Conservation (phyloP, 2,329 filamentous ascomycete species). For the Chrysoporthe puriensis region DNA sequence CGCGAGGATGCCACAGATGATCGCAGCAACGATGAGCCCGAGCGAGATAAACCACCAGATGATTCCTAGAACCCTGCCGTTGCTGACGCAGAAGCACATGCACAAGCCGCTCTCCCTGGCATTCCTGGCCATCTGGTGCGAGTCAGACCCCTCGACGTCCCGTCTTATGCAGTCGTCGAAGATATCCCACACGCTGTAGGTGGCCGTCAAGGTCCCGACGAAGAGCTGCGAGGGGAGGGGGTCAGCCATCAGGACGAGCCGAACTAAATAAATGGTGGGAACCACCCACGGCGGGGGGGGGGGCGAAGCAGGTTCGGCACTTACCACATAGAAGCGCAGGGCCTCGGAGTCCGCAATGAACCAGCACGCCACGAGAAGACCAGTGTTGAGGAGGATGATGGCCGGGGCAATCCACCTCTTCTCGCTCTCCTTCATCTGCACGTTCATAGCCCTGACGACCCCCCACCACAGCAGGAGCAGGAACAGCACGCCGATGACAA, state of each 20-base stretch:
- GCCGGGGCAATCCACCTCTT: slow-evolving; percentile 77
- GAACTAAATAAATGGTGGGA: background rate
- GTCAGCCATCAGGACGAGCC: slow-evolving; percentile 1
- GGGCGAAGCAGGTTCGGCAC: slow-evolving; percentile 34
- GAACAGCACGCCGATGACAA: slow-evolving; percentile 74
- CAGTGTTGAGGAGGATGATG: slow-evolving; percentile 72
- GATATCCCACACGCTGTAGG: slow-evolving; percentile 85
- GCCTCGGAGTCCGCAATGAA: slow-evolving; percentile 78
- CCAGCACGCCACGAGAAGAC: slow-evolving; percentile 74
- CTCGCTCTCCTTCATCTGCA: slow-evolving; percentile 49
- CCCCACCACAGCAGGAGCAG: slow-evolving; percentile 79
- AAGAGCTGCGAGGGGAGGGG: slow-evolving; percentile 58
- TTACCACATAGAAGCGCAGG: slow-evolving; percentile 70
- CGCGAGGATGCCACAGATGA: slow-evolving; percentile 76
- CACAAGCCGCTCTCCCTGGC: slow-evolving; percentile 81
- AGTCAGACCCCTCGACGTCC: slow-evolving; percentile 80
- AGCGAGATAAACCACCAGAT: slow-evolving; percentile 77
- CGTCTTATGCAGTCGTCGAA: slow-evolving; percentile 80
- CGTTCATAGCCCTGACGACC: slow-evolving; percentile 11
- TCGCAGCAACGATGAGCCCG: slow-evolving; percentile 71
- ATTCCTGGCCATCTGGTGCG: slow-evolving; percentile 75
- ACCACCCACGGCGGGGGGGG: too few species aligned
- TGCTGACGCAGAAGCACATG: slow-evolving; percentile 31
- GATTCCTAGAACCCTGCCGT: slow-evolving; percentile 62
- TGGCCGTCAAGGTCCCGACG: slow-evolving; percentile 79